Base-by-base conservation (phyloP, 1,284 basidiomycete genomes). In the Pseudozyma sp. region DNA sequence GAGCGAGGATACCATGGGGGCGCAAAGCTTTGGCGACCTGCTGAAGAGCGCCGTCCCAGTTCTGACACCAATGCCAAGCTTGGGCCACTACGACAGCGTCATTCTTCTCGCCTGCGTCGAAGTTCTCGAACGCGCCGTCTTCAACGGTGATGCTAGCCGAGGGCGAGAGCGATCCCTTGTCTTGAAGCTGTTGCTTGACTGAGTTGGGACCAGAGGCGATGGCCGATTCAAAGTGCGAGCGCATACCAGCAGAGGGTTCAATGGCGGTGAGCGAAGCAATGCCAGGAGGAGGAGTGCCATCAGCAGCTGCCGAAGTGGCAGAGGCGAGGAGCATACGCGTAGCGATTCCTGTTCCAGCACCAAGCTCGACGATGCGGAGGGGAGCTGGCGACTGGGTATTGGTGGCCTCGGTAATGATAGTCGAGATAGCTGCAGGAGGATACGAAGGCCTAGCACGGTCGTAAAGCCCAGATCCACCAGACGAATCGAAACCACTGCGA, bases 21-120 rank as follows among this genome's bases (percentile, higher is more conserved):
- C 76, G 70, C 13, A 83, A 70, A 1, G 72, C 54, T 19, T 69
- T 53, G 0, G 80, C 75, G 10, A 67, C 61, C 31, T 76, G 68
- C 21, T 55, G 18, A 6, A 83, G 52, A 6, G 78, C 74, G 8
- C 40, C 42, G 38, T 80, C 66, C 48, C 64, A 78, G 53, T 83
- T 67, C n/a, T 68, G 65, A 45, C 77, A 80, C 82, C 82, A 83
- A 57, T 83, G 82, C 73, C 74, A 83, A 1, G 82, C 82, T 52
- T 82, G 79, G 0, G 81, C 81, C 6, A 80, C 76, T 1, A 83
- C 67, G 10, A 81, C 79, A n/a, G 73, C 60, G 36, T 83, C 81
- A 19, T 70, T 77, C 5, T 31, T 59, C 5, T 45, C 14, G 5
- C 71, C 75, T 0, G 71, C 79, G 3, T 76, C 60, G 57, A 78